A percentile compares a stretch with the other conserved stretches of the same genome.
These are phyloP conservation scores for Boletus vermiculosoides DNA, from an alignment of 768 basidiomycete genomes.

Conservation along the genomic window DNA sequence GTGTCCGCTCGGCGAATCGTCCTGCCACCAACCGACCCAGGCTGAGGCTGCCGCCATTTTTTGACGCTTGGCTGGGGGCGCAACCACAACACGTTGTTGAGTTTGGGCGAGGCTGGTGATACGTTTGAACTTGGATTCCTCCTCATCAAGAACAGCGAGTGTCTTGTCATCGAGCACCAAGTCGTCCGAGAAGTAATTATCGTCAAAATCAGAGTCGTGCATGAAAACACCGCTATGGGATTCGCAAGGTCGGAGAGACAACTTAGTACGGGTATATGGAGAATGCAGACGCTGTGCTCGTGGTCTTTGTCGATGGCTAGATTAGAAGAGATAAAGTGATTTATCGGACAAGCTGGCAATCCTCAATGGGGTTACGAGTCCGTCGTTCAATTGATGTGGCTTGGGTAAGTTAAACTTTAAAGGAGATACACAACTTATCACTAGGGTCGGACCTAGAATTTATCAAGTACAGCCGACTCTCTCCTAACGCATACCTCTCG, in stretches of 20 bases:
- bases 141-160: conserved; percentile 58
- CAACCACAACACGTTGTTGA: conserved; percentile 21
- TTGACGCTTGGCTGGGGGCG: conserved; percentile 53
- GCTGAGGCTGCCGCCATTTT: conserved; percentile 49
- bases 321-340: background rate
- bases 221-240: conserved; percentile 35
- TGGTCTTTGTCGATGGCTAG: background rate
- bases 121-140: conserved; percentile 43
- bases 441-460: too few species aligned
- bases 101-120: conserved; percentile 28
- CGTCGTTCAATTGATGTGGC: too few species aligned
- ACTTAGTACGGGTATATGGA: background rate
- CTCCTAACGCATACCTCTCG: too few species aligned
- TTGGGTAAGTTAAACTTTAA: too few species aligned
- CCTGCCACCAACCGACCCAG: conserved; percentile 30
- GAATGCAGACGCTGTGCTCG: background rate
- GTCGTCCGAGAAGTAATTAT: conserved; percentile 64
- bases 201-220: conserved; percentile 68
- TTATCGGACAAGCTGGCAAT: too few species aligned
- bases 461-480: too few species aligned
- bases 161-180: conserved; percentile 61
- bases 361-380: too few species aligned
- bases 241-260: background rate
- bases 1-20: conserved; percentile 25
- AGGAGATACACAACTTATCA: too few species aligned